Base-by-base conservation (phyloP, 2,329 filamentous ascomycete species). In the Talaromyces funiculosus region DNA sequence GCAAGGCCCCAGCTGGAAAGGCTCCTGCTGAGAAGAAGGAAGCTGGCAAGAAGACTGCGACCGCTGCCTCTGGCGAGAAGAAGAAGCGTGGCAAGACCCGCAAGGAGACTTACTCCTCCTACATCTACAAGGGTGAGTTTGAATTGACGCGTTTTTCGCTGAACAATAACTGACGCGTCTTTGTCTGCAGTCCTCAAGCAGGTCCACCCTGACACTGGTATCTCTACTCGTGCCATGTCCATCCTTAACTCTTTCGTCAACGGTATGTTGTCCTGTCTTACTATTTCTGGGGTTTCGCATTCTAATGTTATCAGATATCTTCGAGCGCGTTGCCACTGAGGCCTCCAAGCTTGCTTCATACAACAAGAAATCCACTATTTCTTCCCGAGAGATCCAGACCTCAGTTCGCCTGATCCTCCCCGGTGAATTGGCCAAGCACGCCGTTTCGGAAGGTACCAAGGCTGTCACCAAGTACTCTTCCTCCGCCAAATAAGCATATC, bases 331-430 rank as follows among this genome's bases (percentile, higher is more conserved):
- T 71, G 94, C 94, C 67, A 97, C 94, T 62, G 94, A 99, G 82
- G 94, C 94, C 57, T 96, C 91, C 77, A 99, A 99, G 89, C 89
- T 99, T 64, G 94, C 94, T 70, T 94, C 94, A 66, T 99, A 99
- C 86, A 99, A 99, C 89, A 99, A 97, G 90, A 99, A 99, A 86
- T 97, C 93, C 56, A 99, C 94, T 77, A 99, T 99, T 82, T 97
- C 93, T 59, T 97, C 94, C 69, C 90, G 94, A 75, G 94, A 99
- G 83, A 99, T 99, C 77, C 94, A 99, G 86, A 99, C 94, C 71
- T 97, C 94, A 51, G 94, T 99, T 71, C 90, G 94, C 69, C 87
- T 99, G 65, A 99, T 99, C 81, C 89, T 99, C 59, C 94, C 94
- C 51, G 94, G 94, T 82, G 94, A 99, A 83, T 86, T 99, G 71